phyloP scores from a whole-genome alignment of 345 rosid species.

The Arabis hirsuta region DNA sequence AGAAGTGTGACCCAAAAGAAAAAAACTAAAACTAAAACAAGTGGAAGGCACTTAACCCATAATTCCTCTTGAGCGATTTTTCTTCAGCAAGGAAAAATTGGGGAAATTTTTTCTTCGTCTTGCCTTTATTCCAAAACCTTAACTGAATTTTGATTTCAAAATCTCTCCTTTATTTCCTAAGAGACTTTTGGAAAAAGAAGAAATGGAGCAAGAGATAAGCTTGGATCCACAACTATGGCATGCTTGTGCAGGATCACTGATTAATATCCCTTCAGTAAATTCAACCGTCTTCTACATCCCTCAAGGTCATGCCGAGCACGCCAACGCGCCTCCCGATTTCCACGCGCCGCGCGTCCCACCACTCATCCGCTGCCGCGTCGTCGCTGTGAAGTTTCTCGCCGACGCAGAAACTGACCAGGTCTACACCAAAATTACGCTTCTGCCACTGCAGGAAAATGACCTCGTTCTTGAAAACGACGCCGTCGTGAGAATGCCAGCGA shows the following conservation, averaged over 20 bases:
- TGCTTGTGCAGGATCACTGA: slow-evolving; percentile 95
- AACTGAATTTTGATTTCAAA: slow-evolving; percentile 7
- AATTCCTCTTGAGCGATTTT: too few species aligned
- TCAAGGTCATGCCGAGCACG: slow-evolving; percentile 90
- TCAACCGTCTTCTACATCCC: slow-evolving; percentile 80
- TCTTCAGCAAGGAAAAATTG: too few species aligned
- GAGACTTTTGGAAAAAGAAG: not conserved
- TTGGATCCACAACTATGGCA: slow-evolving; percentile 96
- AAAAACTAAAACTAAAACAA: too few species aligned
- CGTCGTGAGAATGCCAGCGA: slow-evolving; percentile 59
- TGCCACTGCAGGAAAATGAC: slow-evolving; percentile 53
- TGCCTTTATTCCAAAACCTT: not conserved
- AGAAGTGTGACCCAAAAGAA: too few species aligned
- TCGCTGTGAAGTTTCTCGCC: slow-evolving; percentile 74
- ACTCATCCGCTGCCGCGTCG: slow-evolving; percentile 63
- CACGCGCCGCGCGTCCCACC: slow-evolving; percentile 60
- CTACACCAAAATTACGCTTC: slow-evolving; percentile 62
- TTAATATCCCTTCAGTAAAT: slow-evolving; percentile 75
- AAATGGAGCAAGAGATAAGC: slow-evolving; percentile 56
- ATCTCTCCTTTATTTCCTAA: not conserved
- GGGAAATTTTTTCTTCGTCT: not conserved
- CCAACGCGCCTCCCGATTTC: slow-evolving; percentile 49
- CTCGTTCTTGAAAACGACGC: slow-evolving; percentile 44
- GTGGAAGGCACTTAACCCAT: too few species aligned
- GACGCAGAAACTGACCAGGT: slow-evolving; percentile 88